phyloP scores from a whole-genome alignment of 2,329 filamentous ascomycete genomes.

The Sarocladium oryzae region DNA sequence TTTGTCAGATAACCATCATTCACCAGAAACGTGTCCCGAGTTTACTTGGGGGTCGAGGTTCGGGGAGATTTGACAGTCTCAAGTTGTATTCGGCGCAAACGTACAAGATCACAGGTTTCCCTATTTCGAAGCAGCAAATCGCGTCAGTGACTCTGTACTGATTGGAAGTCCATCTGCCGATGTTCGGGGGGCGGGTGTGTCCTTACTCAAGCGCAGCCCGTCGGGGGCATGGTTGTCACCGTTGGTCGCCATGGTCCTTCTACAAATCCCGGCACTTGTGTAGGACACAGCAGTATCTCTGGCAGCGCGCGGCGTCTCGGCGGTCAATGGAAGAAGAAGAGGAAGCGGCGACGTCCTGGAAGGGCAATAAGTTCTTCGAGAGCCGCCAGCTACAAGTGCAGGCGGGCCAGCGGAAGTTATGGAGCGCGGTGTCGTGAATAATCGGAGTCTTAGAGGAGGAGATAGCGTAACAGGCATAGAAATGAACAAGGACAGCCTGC shows the following conservation, averaged over 20 bases:
- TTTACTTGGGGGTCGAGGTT: too few species aligned
- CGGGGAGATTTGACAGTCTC: background rate
- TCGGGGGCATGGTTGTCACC: background rate
- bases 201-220: constrained; percentile 29
- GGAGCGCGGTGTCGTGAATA: background rate
- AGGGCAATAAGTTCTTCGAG: background rate
- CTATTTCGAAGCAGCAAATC: too few species aligned
- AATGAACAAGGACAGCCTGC: too few species aligned
- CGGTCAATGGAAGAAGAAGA: background rate
- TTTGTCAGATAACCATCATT: too few species aligned
- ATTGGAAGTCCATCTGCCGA: too few species aligned
- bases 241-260: background rate
- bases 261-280: background rate
- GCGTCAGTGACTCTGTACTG: background rate
- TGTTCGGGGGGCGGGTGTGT: too few species aligned
- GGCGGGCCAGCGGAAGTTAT: constrained; percentile 1
- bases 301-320: background rate
- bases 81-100: constrained; percentile 17
- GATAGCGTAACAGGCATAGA: background rate
- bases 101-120: constrained; percentile 45
- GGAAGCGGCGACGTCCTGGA: background rate
- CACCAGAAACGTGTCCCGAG: too few species aligned
- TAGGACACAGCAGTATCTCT: background rate
- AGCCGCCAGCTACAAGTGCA: background rate
- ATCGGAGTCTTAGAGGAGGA: background rate